These are phyloP conservation scores for Alternaria triticina DNA, from an alignment of 2,329 filamentous ascomycete species.

Conservation along the genomic window DNA sequence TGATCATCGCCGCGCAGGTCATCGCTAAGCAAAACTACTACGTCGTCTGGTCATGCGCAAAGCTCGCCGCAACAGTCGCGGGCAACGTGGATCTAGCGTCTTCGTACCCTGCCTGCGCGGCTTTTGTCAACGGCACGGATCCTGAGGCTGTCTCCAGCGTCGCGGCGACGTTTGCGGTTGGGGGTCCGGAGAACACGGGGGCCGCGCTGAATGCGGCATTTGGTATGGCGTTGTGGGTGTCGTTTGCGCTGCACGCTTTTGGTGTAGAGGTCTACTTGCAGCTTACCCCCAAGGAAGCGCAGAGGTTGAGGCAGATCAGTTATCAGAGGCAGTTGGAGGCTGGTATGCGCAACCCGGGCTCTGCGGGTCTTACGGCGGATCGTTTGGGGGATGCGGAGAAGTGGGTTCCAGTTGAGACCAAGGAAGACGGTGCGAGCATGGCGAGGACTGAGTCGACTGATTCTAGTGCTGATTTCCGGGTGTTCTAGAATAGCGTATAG, in stretches of 20 bases:
- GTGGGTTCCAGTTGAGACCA: conserved; percentile 19
- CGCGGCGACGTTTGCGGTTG: conserved; percentile 32
- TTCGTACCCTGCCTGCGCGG: conserved; percentile 56
- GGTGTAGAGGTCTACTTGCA: conserved; percentile 50
- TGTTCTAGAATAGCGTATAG: not conserved
- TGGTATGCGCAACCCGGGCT: conserved; percentile 56
- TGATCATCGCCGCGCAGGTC: conserved; percentile 54
- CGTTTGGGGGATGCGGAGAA: conserved; percentile 37
- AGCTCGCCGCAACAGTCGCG: conserved; percentile 53
- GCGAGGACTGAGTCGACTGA: not conserved
- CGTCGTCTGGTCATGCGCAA: conserved; percentile 54
- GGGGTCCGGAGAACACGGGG: conserved; percentile 42
- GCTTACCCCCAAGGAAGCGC: conserved; percentile 59
- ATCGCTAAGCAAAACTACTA: conserved; percentile 45
- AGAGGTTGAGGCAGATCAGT: conserved; percentile 62
- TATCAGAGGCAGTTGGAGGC: conserved; percentile 64
- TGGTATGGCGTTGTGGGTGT: conserved; percentile 61
- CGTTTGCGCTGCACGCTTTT: conserved; percentile 57
- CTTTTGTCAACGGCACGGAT: conserved; percentile 48
- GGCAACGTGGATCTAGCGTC: conserved; percentile 5
- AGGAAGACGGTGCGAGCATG: conserved; percentile 6
- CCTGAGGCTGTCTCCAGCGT: conserved; percentile 27
- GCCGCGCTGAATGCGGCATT: conserved; percentile 58
- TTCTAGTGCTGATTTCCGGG: not conserved
- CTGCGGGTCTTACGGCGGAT: conserved; percentile 34